Conservation (phyloP, 2,329 filamentous ascomycete species). For the Ceratocystis variospora region DNA sequence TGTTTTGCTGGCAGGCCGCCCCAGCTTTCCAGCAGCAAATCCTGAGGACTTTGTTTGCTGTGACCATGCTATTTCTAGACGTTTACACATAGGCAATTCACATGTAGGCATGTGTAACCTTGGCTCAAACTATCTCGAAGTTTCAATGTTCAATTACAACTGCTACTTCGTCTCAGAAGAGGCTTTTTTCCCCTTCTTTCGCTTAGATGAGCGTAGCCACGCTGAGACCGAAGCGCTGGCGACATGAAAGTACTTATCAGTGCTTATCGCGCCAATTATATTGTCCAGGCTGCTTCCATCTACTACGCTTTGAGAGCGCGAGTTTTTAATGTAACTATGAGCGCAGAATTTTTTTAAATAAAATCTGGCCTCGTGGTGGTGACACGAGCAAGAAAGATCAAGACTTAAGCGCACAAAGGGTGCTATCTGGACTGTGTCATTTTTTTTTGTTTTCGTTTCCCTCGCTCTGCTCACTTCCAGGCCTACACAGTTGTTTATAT, state of each 20-base stretch:
- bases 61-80: too few relatives aligned
- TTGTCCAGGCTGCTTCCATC: not conserved
- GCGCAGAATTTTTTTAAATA: not conserved
- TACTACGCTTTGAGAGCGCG: not conserved
- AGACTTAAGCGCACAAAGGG: not conserved
- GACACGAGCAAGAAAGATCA: not conserved
- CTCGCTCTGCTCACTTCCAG: not conserved
- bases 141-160: not conserved
- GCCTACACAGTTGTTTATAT: not conserved
- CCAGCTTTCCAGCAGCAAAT: not conserved
- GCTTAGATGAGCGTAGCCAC: not conserved
- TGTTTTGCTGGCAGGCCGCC: not conserved
- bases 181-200: too few relatives aligned
- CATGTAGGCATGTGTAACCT: not conserved
- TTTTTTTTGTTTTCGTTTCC: too few relatives aligned
- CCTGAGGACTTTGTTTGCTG: not conserved
- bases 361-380: not conserved
- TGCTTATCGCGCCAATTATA: constrained; percentile 2
- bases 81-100: too few relatives aligned
- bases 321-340: not conserved
- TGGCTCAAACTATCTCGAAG: not conserved
- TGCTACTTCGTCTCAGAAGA: too few relatives aligned
- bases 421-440: too few relatives aligned
- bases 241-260: not conserved
- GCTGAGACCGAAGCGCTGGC: not conserved